phyloP scores from a whole-genome alignment of 352 stramenopile species.

The Aphanomyces cochlioides region DNA sequence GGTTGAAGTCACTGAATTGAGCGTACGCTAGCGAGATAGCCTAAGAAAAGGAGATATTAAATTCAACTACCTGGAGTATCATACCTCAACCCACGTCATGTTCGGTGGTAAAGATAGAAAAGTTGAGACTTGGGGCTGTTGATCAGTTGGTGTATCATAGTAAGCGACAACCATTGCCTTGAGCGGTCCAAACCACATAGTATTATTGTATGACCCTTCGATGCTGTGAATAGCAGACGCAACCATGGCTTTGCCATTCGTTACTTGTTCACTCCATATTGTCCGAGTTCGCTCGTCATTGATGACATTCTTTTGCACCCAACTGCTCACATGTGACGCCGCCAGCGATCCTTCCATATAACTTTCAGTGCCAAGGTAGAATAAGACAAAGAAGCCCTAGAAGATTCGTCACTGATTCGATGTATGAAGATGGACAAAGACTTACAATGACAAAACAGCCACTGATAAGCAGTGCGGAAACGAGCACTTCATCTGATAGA shows the following conservation, averaged over 20 bases:
- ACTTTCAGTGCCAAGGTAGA: slow-evolving; percentile 80
- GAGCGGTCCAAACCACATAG: slow-evolving; percentile 84
- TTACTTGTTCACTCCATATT: slow-evolving; percentile 79
- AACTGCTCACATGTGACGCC: slow-evolving; percentile 62
- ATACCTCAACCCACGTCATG: slow-evolving; percentile 50
- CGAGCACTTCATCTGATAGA: slow-evolving; percentile 82
- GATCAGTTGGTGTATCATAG: slow-evolving; percentile 36
- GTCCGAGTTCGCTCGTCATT: slow-evolving; percentile 80
- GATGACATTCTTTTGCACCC: slow-evolving; percentile 84
- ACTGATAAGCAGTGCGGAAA: slow-evolving; percentile 71
- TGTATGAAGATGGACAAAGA: not conserved
- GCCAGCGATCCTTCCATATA: slow-evolving; percentile 84
- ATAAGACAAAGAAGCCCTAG: slow-evolving; percentile 71
- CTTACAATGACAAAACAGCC: slow-evolving; percentile 79
- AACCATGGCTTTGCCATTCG: slow-evolving; percentile 78
- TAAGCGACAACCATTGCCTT: slow-evolving; percentile 81
- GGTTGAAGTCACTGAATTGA: slow-evolving; percentile 82
- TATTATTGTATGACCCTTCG: slow-evolving; percentile 86
- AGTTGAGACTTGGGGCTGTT: not conserved
- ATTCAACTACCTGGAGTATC: too few relatives aligned
- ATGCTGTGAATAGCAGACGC: slow-evolving; percentile 67
- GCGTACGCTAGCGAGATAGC: slow-evolving; percentile 68
- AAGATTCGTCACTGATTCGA: not conserved
- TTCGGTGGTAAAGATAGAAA: slow-evolving; percentile 51
- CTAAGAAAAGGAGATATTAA: slow-evolving; percentile 35